Conservation (phyloP, 2,329 filamentous ascomycete species). For the Pseudohalonectria lignicola region DNA sequence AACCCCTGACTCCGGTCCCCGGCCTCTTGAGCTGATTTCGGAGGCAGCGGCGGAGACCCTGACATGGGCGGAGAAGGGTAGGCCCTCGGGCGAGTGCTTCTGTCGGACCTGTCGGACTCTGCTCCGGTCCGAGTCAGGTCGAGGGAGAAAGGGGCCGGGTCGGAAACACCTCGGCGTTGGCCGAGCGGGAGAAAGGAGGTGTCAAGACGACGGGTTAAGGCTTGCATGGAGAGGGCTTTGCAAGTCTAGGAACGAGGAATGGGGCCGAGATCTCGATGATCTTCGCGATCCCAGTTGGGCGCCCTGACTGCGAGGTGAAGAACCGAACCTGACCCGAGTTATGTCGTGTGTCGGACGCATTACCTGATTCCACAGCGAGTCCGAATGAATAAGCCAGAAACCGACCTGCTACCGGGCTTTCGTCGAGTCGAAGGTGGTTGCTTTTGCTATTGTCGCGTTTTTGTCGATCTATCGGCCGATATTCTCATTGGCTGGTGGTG, state of each 20-base stretch:
- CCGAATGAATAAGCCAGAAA: background rate
- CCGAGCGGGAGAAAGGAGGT: conserved; percentile 37
- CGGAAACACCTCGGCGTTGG: conserved; percentile 46
- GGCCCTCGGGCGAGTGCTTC: conserved; percentile 44
- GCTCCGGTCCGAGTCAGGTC: conserved; percentile 44
- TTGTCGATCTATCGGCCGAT: too few species aligned
- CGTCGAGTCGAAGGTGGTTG: too few species aligned
- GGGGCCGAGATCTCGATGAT: background rate
- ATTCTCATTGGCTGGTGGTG: too few species aligned
- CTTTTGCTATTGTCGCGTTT: too few species aligned
- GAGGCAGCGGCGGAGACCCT: conserved; percentile 52
- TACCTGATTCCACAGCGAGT: background rate
- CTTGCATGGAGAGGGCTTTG: conserved; percentile 39
- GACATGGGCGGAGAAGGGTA: conserved; percentile 69
- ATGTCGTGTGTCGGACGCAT: background rate
- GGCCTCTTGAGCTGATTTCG: conserved; percentile 46
- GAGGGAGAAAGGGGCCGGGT: conserved; percentile 38
- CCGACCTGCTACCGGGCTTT: too few species aligned
- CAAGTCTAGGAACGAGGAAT: background rate
- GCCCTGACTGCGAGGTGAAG: background rate
- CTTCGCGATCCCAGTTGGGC: too few species aligned
- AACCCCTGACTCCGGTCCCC: conserved; percentile 40
- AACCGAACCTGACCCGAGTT: background rate
- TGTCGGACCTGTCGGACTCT: conserved; percentile 37
- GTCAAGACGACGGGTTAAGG: conserved; percentile 31